Conservation (phyloP, 192 early-diverging fungal species). For the Glomus cerebriforme region DNA sequence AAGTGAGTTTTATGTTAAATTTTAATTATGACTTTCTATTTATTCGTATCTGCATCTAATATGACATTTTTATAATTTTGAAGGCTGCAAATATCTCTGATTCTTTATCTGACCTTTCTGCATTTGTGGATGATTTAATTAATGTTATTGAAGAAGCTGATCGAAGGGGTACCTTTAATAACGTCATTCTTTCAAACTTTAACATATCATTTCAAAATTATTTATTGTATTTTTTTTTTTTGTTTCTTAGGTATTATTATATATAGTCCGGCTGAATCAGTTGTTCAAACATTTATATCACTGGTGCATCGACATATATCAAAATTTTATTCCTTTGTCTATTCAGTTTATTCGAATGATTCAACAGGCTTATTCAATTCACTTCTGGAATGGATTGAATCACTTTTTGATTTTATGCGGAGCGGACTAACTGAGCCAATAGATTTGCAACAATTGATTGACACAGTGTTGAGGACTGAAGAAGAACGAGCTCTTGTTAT, state of each 20-base stretch:
- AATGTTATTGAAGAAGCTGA: constrained; percentile 52
- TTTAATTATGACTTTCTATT: not conserved
- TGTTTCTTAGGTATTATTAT: not conserved
- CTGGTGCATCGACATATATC: constrained; percentile 52
- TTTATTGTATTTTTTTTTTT: not conserved
- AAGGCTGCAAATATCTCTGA: constrained; percentile 56
- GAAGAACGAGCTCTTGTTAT: constrained; percentile 39
- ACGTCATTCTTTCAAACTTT: not conserved
- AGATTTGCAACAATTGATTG: constrained; percentile 37
- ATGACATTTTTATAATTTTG: not conserved
- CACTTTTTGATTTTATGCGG: constrained; percentile 43
- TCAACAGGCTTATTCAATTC: constrained; percentile 49
- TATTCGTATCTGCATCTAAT: not conserved
- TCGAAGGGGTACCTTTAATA: not conserved
- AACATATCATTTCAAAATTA: not conserved
- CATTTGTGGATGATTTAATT: constrained; percentile 57
- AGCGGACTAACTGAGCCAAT: constrained; percentile 38
- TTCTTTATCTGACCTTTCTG: constrained; percentile 48
- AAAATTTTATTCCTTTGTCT: constrained; percentile 59
- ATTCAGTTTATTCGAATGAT: constrained; percentile 54
- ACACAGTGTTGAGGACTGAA: constrained; percentile 22
- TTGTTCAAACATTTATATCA: constrained; percentile 45
- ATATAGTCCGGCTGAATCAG: constrained; percentile 23
- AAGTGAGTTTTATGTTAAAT: constrained; percentile 4
- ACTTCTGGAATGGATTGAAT: constrained; percentile 49